Conservation (phyloP, 2,329 filamentous ascomycete genomes). For the Colletotrichum cordylinicola region DNA sequence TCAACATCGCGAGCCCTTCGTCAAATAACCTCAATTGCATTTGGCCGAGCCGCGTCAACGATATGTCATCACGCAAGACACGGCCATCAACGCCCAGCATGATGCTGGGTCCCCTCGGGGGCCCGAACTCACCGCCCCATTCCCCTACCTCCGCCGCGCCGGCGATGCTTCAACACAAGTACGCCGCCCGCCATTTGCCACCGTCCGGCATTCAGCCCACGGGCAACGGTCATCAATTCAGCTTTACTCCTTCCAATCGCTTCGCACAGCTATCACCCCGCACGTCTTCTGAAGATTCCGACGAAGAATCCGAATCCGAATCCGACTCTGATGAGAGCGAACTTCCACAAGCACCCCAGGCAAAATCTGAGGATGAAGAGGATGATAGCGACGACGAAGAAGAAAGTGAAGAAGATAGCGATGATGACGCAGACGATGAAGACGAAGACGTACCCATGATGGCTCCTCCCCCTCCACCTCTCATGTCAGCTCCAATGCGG, state of each 20-base stretch:
- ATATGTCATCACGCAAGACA: conserved; percentile 37
- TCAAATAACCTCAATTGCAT: not conserved
- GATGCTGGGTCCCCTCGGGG: conserved; percentile 36
- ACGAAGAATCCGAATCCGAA: conserved; percentile 16
- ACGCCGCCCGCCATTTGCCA: conserved; percentile 35
- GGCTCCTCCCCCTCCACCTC: not conserved
- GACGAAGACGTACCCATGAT: conserved; percentile 14
- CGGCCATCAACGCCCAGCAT: conserved; percentile 49
- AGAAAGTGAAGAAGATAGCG: conserved; percentile 1
- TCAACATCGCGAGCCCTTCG: not conserved
- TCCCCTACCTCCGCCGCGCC: conserved; percentile 47
- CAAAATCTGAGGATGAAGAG: not conserved
- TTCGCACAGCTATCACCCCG: conserved; percentile 34
- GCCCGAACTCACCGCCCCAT: conserved; percentile 53
- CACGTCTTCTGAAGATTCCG: conserved; percentile 34
- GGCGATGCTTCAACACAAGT: conserved; percentile 34
- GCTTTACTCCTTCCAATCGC: conserved; percentile 33
- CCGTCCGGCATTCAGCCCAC: conserved; percentile 47
- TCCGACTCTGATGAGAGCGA: not conserved
- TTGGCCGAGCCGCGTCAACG: not conserved
- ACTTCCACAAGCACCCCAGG: not conserved
- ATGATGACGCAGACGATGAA: conserved; percentile 2
- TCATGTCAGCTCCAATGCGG: conserved; percentile 12
- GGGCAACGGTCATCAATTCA: conserved; percentile 47
- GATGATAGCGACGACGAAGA: conserved; percentile 12